A percentile compares a stretch with the other conserved stretches of the same genome.
phyloP scores from a whole-genome alignment of 345 rosid genomes.

The Noccaea bulbosa region DNA sequence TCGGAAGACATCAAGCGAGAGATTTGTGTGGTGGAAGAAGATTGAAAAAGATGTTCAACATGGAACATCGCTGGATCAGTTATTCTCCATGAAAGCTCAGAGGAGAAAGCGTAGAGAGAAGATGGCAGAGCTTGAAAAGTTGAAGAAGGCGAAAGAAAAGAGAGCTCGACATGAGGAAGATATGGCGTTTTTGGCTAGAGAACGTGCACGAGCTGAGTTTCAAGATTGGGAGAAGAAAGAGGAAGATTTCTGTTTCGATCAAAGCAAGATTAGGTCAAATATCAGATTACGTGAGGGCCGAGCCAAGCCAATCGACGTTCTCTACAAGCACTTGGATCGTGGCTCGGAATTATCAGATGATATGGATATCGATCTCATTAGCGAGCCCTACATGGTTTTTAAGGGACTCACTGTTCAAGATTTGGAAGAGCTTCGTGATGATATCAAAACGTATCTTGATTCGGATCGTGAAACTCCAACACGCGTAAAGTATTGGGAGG shows the following conservation, averaged over 20 bases:
- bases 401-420: slow-evolving; percentile 91
- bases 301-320: slow-evolving; percentile 83
- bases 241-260: slow-evolving; percentile 95
- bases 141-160: slow-evolving; percentile 93
- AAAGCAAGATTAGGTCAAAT: slow-evolving; percentile 88
- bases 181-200: slow-evolving; percentile 88
- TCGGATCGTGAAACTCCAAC: slow-evolving; percentile 77
- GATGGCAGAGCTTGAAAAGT: slow-evolving; percentile 92
- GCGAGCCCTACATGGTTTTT: slow-evolving; percentile 90
- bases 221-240: slow-evolving; percentile 99
- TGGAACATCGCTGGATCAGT: slow-evolving; percentile 65
- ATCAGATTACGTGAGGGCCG: slow-evolving; percentile 87
- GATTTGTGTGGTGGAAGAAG: slow-evolving; percentile 94
- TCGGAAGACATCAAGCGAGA: slow-evolving; percentile 22
- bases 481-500: slow-evolving; percentile 52
- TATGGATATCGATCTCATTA: slow-evolving; percentile 68
- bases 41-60: slow-evolving; percentile 80
- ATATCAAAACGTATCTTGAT: slow-evolving; percentile 92
- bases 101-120: slow-evolving; percentile 76
- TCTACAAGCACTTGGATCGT: slow-evolving; percentile 78
- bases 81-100: slow-evolving; percentile 82
- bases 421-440: slow-evolving; percentile 93
- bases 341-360: slow-evolving; percentile 52
- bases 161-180: slow-evolving; percentile 94
- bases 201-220: slow-evolving; percentile 95